Evolutionary conservation across 371 early-diverging fungal genomes (phyloP), one percentile per base, ranked within the genome.

Genomic region (Capillidium heterosporum): DNA sequence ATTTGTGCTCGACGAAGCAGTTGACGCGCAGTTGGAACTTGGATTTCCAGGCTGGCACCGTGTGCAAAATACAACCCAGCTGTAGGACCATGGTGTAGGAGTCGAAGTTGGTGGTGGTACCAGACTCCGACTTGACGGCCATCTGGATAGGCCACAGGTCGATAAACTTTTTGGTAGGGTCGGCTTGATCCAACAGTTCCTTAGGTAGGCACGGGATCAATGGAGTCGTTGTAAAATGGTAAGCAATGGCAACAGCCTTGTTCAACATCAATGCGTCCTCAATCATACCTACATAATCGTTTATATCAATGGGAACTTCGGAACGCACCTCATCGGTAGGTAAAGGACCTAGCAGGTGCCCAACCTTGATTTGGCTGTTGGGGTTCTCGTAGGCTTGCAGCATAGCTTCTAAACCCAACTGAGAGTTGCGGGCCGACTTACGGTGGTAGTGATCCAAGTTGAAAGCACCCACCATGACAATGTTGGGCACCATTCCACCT

Each of bases 11-110:
- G 23, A 80, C 78, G 70, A 80, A 76, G 43, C 73, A 70, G 68
- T 73, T 71, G 15, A 80, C 77, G 1, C 80, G 72, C 39, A 80
- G 65, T 1, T 32, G 39, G 51, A 61, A 77, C 56, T 68, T 67
- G 23, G 65, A 63, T 54, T 65, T 66, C 76, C 77, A 74, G 32
- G 74, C 65, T 1, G 74, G 74, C 2, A 77, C 77, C 74, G 77
- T 72, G 43, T 78, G 74, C 55, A 82, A 57, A 29, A 82, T 78
- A 11, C 76, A 75, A 19, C 81, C 82, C 57, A 82, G 69, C 63
- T 82, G 82, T 35, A 82, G 64, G 5, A 82, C 81, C 75, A 82
- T 71, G 21, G 81, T 74, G 57, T 79, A 82, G 0, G 81, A 75
- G 56, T 77, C 77, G 68, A 80, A 78, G 48, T 75, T 76, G 21